A percentile compares a stretch with the other conserved stretches of the same genome.
These are phyloP conservation scores for Gossypium ekmanianum DNA, from an alignment of 345 rosid species.

Conservation along the genomic window DNA sequence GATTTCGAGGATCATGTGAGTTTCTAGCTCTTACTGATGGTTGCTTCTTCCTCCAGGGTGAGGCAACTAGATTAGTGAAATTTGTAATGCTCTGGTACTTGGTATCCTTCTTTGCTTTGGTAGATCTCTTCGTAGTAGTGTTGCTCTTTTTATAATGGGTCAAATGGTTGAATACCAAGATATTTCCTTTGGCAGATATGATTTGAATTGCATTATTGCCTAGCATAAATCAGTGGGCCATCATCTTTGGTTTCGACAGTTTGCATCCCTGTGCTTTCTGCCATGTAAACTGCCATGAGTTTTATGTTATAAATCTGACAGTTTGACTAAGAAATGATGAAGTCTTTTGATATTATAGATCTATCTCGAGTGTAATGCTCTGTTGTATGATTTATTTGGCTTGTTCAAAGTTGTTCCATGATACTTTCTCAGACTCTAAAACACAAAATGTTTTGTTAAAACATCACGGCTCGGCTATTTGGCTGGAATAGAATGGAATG, in stretches of 20 bases:
- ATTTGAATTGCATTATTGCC: not conserved
- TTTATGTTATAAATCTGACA: constrained; percentile 6
- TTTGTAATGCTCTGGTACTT: not conserved
- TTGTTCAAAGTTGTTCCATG: not conserved
- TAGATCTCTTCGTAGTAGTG: not conserved
- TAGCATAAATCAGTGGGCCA: not conserved
- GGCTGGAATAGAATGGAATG: not conserved
- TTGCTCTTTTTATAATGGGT: not conserved
- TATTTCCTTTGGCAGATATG: not conserved
- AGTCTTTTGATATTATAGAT: not conserved
- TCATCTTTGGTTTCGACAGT: not conserved
- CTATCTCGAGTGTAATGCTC: not conserved
- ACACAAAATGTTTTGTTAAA: not conserved
- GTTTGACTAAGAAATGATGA: not conserved
- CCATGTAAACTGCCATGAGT: constrained; percentile 1
- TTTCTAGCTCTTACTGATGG: constrained; percentile 14
- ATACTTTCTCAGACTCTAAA: not conserved
- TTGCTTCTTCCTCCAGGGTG: constrained; percentile 4
- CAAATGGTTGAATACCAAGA: not conserved
- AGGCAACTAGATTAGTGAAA: not conserved
- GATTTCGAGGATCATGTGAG: constrained; percentile 93
- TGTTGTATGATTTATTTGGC: not conserved
- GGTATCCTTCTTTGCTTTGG: not conserved
- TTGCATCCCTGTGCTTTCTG: not conserved
- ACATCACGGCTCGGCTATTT: not conserved